Percentiles rank a stretch among this genome's conserved stretches.
These are phyloP conservation scores for Pyrenula aspistea DNA, from an alignment of 495 filamentous ascomycete species.

Conservation along the genomic window DNA sequence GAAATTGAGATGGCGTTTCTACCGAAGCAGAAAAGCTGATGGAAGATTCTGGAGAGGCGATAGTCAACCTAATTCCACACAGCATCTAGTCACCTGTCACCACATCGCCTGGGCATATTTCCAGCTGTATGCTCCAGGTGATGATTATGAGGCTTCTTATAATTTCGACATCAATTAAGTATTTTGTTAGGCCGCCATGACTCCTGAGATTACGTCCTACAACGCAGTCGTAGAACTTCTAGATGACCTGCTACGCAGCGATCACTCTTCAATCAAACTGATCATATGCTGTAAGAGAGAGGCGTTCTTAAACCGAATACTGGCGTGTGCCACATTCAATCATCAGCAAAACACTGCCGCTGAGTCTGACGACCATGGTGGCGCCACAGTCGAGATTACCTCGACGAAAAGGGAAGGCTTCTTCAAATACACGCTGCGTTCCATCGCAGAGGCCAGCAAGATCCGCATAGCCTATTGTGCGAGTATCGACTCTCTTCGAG, in stretches of 20 bases:
- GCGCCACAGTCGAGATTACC: conserved; percentile 2
- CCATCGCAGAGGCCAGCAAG: conserved; percentile 53
- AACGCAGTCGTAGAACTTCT: conserved; percentile 43
- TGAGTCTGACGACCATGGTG: not conserved
- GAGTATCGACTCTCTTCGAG: conserved; percentile 63
- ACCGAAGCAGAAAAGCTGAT: no score
- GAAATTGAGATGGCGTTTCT: no score
- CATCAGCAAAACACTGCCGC: not conserved
- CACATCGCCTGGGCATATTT: no score
- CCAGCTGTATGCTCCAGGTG: no score
- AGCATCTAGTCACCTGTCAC: no score
- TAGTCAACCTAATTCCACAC: no score
- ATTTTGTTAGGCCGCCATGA: no score
- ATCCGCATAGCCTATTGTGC: conserved; percentile 60
- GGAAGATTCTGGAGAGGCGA: no score
- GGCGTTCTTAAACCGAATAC: conserved; percentile 45
- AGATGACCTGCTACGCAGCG: conserved; percentile 44
- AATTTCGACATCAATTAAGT: no score
- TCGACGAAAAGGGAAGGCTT: conserved; percentile 23
- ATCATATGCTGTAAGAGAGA: conserved; percentile 58
- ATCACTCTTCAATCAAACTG: conserved; percentile 43
- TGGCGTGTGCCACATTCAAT: conserved; percentile 14
- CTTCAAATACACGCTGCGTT: conserved; percentile 51
- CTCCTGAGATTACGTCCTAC: conserved; percentile 14
- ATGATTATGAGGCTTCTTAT: no score